Percentiles rank a stretch among this genome's conserved stretches.
Evolutionary conservation across 2,329 filamentous ascomycete genomes (phyloP).

Genomic region (Phoma sp.): DNA sequence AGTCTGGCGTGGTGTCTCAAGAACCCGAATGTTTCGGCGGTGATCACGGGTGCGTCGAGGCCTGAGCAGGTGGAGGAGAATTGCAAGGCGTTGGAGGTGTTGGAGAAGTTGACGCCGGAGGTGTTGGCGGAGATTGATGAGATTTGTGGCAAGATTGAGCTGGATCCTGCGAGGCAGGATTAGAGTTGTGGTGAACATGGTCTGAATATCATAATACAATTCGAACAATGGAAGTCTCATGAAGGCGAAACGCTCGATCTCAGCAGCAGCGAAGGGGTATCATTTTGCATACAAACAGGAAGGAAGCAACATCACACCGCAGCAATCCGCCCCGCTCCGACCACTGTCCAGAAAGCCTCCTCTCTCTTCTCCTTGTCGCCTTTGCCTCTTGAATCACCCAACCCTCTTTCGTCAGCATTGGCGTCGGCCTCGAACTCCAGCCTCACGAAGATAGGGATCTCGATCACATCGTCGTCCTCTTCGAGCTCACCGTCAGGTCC

Average conservation of each 20-base stretch:
- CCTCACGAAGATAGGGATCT: conserved; percentile 93
- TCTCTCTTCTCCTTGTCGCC: conserved; percentile 78
- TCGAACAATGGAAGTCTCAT: too few relatives aligned
- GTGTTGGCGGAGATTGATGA: conserved; percentile 52
- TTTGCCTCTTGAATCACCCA: conserved; percentile 56
- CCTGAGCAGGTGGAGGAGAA: conserved; percentile 45
- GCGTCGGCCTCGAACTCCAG: conserved; percentile 85
- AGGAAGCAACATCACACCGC: conserved; percentile 11
- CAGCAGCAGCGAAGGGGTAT: conserved; percentile 7
- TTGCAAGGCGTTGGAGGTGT: conserved; percentile 52
- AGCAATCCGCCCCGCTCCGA: conserved; percentile 82
- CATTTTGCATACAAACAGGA: conserved; percentile 4
- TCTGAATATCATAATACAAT: neutral
- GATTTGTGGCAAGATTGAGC: conserved; percentile 25
- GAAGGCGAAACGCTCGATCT: too few relatives aligned
- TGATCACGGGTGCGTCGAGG: conserved; percentile 38
- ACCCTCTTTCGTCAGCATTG: conserved; percentile 57
- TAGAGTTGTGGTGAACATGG: neutral
- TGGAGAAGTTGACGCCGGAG: conserved; percentile 52
- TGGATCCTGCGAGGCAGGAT: conserved; percentile 8
- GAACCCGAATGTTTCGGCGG: conserved; percentile 38
- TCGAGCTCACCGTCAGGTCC: conserved; percentile 37
- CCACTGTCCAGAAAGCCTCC: conserved; percentile 92
- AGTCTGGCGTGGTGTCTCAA: conserved; percentile 46
- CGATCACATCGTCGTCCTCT: conserved; percentile 70